Conservation (phyloP, 2,329 filamentous ascomycete species). For the Alternaria conjuncta region DNA sequence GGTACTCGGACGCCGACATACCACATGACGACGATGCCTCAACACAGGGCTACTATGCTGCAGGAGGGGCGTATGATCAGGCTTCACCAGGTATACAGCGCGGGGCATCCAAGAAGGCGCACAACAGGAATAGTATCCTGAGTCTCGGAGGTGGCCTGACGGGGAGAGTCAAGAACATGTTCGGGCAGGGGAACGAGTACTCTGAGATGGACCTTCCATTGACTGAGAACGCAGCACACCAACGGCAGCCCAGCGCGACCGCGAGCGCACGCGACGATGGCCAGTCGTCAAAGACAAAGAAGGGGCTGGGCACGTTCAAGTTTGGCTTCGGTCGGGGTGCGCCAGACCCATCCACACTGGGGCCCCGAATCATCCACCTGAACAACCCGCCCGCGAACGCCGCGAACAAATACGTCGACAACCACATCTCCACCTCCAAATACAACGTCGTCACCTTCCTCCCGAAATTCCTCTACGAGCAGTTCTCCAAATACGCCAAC, state of each 20-base stretch:
- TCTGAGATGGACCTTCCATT: constrained; percentile 98
- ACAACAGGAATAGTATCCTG: constrained; percentile 85
- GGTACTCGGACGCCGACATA: constrained; percentile 90
- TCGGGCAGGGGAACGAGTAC: constrained; percentile 86
- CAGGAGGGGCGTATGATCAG: constrained; percentile 65
- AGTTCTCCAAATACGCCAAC: constrained; percentile 99
- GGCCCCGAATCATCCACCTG: constrained; percentile 89
- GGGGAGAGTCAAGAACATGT: constrained; percentile 85
- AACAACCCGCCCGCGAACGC: constrained; percentile 96
- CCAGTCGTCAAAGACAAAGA: constrained; percentile 47
- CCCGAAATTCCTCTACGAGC: constrained; percentile 96
- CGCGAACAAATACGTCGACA: constrained; percentile 89
- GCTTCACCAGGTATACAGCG: constrained; percentile 55
- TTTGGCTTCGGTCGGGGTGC: constrained; percentile 88
- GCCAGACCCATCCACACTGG: constrained; percentile 86
- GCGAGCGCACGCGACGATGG: constrained; percentile 49
- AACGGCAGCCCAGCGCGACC: constrained; percentile 46
- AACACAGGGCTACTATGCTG: constrained; percentile 76
- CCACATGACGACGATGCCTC: constrained; percentile 78
- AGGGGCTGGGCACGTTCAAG: constrained; percentile 72
- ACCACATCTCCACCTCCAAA: constrained; percentile 96
- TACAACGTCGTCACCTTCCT: constrained; percentile 94
- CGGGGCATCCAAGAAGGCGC: constrained; percentile 63
- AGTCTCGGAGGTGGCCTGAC: constrained; percentile 85
- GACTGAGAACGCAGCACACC: constrained; percentile 73